These are phyloP conservation scores for Amanita fuliginea DNA, from an alignment of 768 basidiomycete species.

Conservation along the genomic window DNA sequence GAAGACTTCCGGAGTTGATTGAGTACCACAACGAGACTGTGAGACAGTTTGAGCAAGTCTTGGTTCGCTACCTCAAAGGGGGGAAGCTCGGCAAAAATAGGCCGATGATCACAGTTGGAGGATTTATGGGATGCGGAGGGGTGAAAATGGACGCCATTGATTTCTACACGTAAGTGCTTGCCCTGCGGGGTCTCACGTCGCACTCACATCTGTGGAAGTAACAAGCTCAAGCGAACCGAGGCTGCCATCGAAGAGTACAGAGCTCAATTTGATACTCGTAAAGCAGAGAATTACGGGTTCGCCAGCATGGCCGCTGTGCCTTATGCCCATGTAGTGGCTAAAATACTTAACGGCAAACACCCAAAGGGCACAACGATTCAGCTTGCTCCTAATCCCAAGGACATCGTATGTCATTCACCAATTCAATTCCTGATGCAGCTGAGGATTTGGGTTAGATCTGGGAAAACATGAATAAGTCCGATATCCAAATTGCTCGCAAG, in stretches of 20 bases:
- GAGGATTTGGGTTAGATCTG: slow-evolving; percentile 53
- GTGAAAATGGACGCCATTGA: slow-evolving; percentile 86
- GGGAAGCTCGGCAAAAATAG: slow-evolving; percentile 71
- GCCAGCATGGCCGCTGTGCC: slow-evolving; percentile 84
- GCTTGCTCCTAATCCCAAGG: slow-evolving; percentile 83
- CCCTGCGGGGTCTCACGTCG: not conserved
- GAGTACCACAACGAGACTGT: slow-evolving; percentile 92
- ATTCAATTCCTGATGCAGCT: not conserved
- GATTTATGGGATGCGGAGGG: slow-evolving; percentile 75
- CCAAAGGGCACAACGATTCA: slow-evolving; percentile 62
- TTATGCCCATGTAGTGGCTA: slow-evolving; percentile 80
- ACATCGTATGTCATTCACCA: slow-evolving; percentile 46
- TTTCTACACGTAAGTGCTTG: slow-evolving; percentile 65
- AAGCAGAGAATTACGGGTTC: slow-evolving; percentile 86
- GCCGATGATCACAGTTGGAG: slow-evolving; percentile 73
- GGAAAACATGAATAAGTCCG: slow-evolving; percentile 75
- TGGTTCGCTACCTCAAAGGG: slow-evolving; percentile 84
- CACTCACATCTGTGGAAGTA: slow-evolving; percentile 17
- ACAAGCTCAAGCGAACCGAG: slow-evolving; percentile 57
- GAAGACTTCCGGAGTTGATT: slow-evolving; percentile 81
- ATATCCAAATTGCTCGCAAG: slow-evolving; percentile 56
- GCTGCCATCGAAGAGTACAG: slow-evolving; percentile 65
- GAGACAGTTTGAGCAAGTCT: slow-evolving; percentile 77
- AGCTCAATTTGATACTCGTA: slow-evolving; percentile 56
- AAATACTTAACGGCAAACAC: slow-evolving; percentile 53